Percentiles rank a stretch among this genome's conserved stretches.
phyloP scores from a whole-genome alignment of 148 eudicot genomes.

The Rhododendron simsii region DNA sequence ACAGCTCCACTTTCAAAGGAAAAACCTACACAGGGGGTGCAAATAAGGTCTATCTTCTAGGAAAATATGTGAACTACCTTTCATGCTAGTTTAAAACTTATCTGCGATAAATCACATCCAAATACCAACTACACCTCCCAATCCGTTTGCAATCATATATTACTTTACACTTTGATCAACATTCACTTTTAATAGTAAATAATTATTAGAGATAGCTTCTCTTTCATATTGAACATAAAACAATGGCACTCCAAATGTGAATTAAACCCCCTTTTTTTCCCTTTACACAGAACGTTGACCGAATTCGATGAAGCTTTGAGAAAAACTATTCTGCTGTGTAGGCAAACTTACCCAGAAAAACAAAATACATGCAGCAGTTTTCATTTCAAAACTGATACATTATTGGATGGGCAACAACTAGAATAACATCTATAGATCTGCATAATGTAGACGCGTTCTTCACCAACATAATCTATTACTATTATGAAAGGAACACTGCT shows the following conservation, averaged over 20 bases:
- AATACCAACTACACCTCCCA: not conserved
- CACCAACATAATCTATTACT: not conserved
- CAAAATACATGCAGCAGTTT: not conserved
- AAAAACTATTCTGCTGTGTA: not conserved
- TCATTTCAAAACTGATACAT: not conserved
- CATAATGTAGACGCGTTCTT: not conserved
- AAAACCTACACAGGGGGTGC: not conserved
- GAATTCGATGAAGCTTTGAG: not conserved
- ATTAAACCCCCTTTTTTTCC: not conserved
- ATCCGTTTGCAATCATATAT: no score
- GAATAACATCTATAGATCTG: not conserved
- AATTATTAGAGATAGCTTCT: not conserved
- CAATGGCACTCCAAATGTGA: not conserved
- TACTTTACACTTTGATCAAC: not conserved
- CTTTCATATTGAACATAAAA: not conserved
- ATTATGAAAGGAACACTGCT: no score
- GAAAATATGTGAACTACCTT: not conserved
- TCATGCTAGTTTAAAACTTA: not conserved
- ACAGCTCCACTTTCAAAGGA: not conserved
- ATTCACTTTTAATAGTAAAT: not conserved
- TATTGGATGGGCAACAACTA: not conserved
- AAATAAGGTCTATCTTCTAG: not conserved
- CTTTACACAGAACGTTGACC: not conserved
- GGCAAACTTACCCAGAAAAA: not conserved
- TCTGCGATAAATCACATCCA: not conserved